Base-by-base conservation (phyloP, 2,329 filamentous ascomycete genomes). In the Penicillium paneum region DNA sequence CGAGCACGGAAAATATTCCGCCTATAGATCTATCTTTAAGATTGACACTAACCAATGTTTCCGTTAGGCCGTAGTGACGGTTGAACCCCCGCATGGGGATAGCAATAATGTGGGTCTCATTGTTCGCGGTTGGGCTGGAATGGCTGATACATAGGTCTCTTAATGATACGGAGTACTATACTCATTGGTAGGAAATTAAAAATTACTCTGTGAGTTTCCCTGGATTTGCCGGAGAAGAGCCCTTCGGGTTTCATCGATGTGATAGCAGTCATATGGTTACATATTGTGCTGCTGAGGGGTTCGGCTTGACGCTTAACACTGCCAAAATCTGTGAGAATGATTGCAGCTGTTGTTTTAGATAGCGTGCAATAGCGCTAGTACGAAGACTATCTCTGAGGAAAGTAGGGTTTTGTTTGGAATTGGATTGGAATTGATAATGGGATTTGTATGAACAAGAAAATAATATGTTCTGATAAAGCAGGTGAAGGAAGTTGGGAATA, bases 381-480 rank as follows among this genome's bases (percentile, higher is more conserved):
- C 7, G 21, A 17, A 36, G 7, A n/a, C 21, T 12, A 13, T 5
- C 1, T 19, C 8, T 21, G 0, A 21, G 15, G 29, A 15, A 24
- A n/a, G 8, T 3, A 1, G 29, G 12, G 19, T 2, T 13, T 32
- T 15, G 12, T 34, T 19, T 51, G 24, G 12, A 32, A 34, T 19
- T 6, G 26, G 12, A 40, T 19, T 51, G 24, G 12, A 32, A 34
- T 19, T 6, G 26, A 29, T 17, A 52, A 29, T 44, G 34, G n/a
- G 52, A 55, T 53, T 43, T 10, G 58, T 55, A 64, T 49, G 34
- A 21, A 60, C 45, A 50, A 7, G 24, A 36, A 57, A 32, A 6
- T n/a, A 56, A 56, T 64, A 64, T 64, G 54, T 63, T 60, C 62
- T 15, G 17, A 13, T 39, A 46, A 52, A 26, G 41, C 38, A 39